phyloP scores from a whole-genome alignment of 345 rosid species.

The Reutealis trisperma region DNA sequence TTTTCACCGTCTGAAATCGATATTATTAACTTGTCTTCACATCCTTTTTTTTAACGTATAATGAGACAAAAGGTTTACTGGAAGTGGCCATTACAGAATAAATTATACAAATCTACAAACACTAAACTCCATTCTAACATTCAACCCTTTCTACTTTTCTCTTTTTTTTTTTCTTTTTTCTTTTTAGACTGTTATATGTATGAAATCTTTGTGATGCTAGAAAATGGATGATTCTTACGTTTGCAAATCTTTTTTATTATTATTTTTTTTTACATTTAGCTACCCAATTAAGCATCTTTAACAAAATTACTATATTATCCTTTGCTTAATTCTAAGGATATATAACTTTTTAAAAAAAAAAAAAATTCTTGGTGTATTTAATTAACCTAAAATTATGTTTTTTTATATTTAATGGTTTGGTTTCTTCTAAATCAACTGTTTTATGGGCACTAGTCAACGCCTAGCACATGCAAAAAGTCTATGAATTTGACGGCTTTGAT shows the following conservation, averaged over 20 bases:
- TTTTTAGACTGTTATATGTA: slow-evolving; percentile 1
- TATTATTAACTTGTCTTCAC: slow-evolving; percentile 19
- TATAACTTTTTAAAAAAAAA: too few relatives aligned
- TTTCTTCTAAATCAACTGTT: not conserved
- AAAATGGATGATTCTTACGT: not conserved
- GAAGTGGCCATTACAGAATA: slow-evolving; percentile 10
- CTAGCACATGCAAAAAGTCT: slow-evolving; percentile 4
- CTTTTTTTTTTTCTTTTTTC: not conserved
- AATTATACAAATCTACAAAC: slow-evolving; percentile 15
- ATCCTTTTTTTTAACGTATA: slow-evolving; percentile 1
- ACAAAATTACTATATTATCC: too few relatives aligned
- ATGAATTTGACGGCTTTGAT: slow-evolving; percentile 8
- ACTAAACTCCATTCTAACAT: slow-evolving; percentile 30
- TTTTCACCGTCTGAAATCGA: slow-evolving; percentile 6
- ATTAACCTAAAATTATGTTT: too few relatives aligned
- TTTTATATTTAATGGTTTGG: too few relatives aligned
- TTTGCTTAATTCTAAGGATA: too few relatives aligned
- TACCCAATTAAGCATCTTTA: too few relatives aligned
- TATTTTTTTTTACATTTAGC: too few relatives aligned
- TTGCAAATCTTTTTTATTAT: not conserved
- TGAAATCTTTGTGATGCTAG: slow-evolving; percentile 8
- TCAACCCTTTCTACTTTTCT: slow-evolving; percentile 14
- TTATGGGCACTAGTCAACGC: slow-evolving; percentile 5
- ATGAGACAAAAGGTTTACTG: slow-evolving; percentile 24
- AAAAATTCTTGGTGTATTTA: too few relatives aligned